A percentile compares a stretch with the other conserved stretches of the same genome.
phyloP scores from a whole-genome alignment of 2,329 filamentous ascomycete genomes.

The Aciculosporium take region DNA sequence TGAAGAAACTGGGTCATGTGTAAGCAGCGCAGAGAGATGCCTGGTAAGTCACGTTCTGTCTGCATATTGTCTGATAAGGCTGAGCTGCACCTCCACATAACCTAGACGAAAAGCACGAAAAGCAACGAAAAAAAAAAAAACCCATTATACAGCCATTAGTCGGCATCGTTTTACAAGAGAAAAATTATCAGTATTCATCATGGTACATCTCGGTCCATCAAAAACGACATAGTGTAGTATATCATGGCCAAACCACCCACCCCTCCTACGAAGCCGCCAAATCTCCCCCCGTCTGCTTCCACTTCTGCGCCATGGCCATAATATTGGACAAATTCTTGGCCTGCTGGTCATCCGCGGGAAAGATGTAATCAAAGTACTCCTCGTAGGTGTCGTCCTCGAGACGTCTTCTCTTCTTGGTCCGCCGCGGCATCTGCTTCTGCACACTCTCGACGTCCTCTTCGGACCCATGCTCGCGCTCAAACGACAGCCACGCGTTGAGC shows the following conservation, averaged over 20 bases:
- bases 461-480: constrained; percentile 74
- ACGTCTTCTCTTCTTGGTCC: constrained; percentile 82
- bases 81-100: too few relatives aligned
- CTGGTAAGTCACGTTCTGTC: too few relatives aligned
- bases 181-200: too few relatives aligned
- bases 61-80: too few relatives aligned
- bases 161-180: too few relatives aligned
- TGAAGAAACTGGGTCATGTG: too few relatives aligned
- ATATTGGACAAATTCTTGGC: constrained; percentile 72
- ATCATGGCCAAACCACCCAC: not conserved
- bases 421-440: constrained; percentile 84
- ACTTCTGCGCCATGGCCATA: constrained; percentile 71
- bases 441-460: constrained; percentile 65
- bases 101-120: too few relatives aligned
- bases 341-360: constrained; percentile 86
- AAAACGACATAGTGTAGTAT: not conserved
- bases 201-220: not conserved
- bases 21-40: too few relatives aligned
- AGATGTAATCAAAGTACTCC: constrained; percentile 94
- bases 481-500: constrained; percentile 82
- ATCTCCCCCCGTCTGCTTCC: constrained; percentile 50
- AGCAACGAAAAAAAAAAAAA: too few relatives aligned
- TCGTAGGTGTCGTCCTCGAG: constrained; percentile 83
- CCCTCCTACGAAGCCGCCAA: constrained; percentile 15
- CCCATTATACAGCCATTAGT: too few relatives aligned